Base-by-base conservation (phyloP, 2,329 filamentous ascomycete species). In the Dendryphion nanum region DNA sequence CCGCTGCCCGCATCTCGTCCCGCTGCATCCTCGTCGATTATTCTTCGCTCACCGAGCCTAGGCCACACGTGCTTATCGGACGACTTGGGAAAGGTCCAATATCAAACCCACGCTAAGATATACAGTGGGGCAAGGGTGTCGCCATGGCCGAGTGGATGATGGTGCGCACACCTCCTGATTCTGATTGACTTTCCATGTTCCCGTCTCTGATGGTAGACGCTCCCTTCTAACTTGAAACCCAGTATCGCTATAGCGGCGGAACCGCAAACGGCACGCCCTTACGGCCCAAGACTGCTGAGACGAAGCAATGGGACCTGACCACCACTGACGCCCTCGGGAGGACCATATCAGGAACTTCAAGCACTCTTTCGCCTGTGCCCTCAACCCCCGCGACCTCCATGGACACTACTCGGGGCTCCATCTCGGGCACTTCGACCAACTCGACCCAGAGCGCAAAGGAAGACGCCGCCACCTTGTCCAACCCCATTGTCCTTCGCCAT, bases 401-500 rank as follows among this genome's bases (percentile, higher is more conserved):
- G 64, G 64, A 67, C 37, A 50, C 56, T 26, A 55, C 57, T 31
- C 60, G 63, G 20, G 61, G 55, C 53, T 66, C 63, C 26, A 55
- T 66, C n/a, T 67, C 63, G 40, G 65, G 62, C 56, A 45, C 50
- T 36, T 66, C 63, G 19, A 63, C 58, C 21, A 58, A 62, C 30
- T 66, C 62, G 18, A 64, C 59, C 20, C 59, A 62, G 30, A 62
- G 55, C 44, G 51, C 50, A 21, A 53, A 55, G 35, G 55, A 60
- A 14, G 49, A 51, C 26, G 38, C 35, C 41, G 37, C 39, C 23
- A 30, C 38, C 23, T 38, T 48, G 18, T 47, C 47, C 18, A 59
- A 59, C 49, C 72, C 70, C 6, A 85, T 90, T 55, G 70, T 85
- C 49, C 70, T 83, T 47, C 82, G 85, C 55, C 84, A 93, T 70